Base-by-base conservation (phyloP, 2,329 filamentous ascomycete species). In the Orbilia quercus region DNA sequence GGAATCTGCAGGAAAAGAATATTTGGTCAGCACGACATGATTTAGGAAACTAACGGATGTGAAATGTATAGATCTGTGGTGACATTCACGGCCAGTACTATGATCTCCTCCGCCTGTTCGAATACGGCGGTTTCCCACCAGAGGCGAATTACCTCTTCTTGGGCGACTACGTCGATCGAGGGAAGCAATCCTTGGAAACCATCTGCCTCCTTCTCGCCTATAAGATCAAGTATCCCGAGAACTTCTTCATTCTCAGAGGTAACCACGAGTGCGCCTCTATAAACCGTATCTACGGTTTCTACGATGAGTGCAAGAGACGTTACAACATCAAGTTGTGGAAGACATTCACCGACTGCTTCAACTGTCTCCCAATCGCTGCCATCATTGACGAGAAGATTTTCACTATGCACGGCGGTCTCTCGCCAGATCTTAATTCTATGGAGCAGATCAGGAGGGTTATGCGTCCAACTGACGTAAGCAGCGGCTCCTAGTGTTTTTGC, bases 351-450 rank as follows among this genome's bases (percentile, higher is more conserved):
- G 94, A 99, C 82, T 97, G 93, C 86, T 99, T 99, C 88, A 99
- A 99, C 86, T 97, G 92, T 84, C 84, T 98, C 80, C 94, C 94
- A 51, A 98, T 99, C 82, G 95, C 94, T 69, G 94, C 95, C 77
- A 99, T 99, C 83, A 97, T 99, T 79, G 94, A 96, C 80, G 95
- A 97, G 86, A 99, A 98, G 90, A 99, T 99, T 81, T 98, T 99
- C 85, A 97, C 93, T 80, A 97, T 99, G 94, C 95, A 99, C 83
- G 95, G 95, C 80, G 95, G 95, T 80, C 84, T 99, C 79, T 97
- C 92, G 82, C 95, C 95, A 47, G 95, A 97, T 81, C 86, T 99
- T 77, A 97, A 98, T 86, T 97, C 93, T 34, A 99, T 99, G 95
- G 95, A 99, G 85, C 94, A 99, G 85, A 99, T 99, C 79, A 92